phyloP scores from a whole-genome alignment of 192 early-diverging fungal species.

The Linnemannia hyalina region DNA sequence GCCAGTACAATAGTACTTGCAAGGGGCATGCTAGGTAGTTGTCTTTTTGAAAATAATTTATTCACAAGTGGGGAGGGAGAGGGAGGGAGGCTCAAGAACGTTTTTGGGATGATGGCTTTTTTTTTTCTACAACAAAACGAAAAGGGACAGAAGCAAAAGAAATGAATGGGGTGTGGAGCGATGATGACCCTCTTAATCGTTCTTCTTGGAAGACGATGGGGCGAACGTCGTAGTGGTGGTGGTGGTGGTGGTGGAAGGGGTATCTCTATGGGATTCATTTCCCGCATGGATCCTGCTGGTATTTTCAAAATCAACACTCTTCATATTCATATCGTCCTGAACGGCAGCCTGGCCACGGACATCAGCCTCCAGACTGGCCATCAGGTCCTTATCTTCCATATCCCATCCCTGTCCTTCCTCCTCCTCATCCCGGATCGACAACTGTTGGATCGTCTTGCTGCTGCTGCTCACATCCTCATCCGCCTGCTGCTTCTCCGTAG shows the following conservation, averaged over 20 bases:
- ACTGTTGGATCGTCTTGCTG: conserved; percentile 1
- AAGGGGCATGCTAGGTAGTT: neutral
- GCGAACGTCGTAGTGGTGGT: conserved; percentile 4
- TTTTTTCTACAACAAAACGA: neutral
- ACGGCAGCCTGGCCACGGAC: neutral
- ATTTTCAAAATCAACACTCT: neutral
- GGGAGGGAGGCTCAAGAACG: neutral
- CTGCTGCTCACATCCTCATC: neutral
- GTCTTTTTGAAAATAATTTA: neutral
- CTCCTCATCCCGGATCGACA: conserved; percentile 28
- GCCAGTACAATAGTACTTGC: no score
- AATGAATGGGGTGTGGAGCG: no score
- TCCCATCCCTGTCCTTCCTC: conserved; percentile 23
- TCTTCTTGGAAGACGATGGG: conserved; percentile 36
- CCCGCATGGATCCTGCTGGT: conserved; percentile 2
- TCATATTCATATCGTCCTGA: neutral
- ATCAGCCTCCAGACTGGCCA: conserved; percentile 37
- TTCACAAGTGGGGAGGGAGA: neutral
- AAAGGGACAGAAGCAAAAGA: neutral
- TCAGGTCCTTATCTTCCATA: conserved; percentile 37
- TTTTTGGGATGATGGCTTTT: neutral
- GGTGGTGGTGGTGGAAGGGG: conserved; percentile 8
- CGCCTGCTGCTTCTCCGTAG: neutral
- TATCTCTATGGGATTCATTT: conserved; percentile 23
- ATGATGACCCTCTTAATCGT: conserved; percentile 17